These are phyloP conservation scores for Xylariaceae sp. DNA, from an alignment of 2,329 filamentous ascomycete species.

Conservation along the genomic window DNA sequence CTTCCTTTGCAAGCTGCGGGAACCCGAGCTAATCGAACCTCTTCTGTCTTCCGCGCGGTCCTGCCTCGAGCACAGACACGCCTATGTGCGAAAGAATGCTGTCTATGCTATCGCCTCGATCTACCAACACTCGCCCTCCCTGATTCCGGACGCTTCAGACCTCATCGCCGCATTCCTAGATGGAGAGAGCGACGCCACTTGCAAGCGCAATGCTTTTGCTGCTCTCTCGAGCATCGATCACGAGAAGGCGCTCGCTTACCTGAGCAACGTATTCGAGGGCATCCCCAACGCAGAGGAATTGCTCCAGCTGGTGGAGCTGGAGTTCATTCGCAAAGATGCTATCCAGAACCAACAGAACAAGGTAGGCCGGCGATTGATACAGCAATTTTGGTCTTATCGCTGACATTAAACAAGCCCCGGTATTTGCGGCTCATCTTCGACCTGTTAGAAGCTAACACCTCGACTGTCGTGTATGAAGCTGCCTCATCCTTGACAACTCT, in stretches of 20 bases:
- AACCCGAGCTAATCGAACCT: conserved; percentile 93
- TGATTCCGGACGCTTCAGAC: conserved; percentile 94
- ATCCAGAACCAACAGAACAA: conserved; percentile 92
- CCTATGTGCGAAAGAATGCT: conserved; percentile 96
- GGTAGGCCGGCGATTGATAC: conserved; percentile 41
- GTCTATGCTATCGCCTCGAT: conserved; percentile 94
- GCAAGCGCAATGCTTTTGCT: conserved; percentile 96
- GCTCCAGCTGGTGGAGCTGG: conserved; percentile 85
- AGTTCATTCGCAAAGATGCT: conserved; percentile 98
- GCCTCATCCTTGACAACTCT: conserved; percentile 90
- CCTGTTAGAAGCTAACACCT: conserved; percentile 83
- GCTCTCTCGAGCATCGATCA: conserved; percentile 88
- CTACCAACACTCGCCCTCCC: conserved; percentile 78
- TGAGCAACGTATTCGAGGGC: conserved; percentile 85
- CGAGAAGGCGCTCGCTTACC: conserved; percentile 81
- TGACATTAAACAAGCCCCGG: conserved; percentile 54
- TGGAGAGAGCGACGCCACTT: conserved; percentile 85
- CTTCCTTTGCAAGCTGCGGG: conserved; percentile 93
- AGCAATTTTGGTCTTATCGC: not conserved
- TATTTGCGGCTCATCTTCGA: conserved; percentile 96
- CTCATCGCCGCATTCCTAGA: conserved; percentile 86
- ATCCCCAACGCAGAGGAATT: conserved; percentile 93
- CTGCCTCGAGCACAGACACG: conserved; percentile 93
- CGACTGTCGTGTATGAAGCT: conserved; percentile 95
- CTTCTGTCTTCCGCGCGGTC: conserved; percentile 85